Base-by-base conservation (phyloP, 805 yeast species). In the Sugiyamaella chiloensis region DNA sequence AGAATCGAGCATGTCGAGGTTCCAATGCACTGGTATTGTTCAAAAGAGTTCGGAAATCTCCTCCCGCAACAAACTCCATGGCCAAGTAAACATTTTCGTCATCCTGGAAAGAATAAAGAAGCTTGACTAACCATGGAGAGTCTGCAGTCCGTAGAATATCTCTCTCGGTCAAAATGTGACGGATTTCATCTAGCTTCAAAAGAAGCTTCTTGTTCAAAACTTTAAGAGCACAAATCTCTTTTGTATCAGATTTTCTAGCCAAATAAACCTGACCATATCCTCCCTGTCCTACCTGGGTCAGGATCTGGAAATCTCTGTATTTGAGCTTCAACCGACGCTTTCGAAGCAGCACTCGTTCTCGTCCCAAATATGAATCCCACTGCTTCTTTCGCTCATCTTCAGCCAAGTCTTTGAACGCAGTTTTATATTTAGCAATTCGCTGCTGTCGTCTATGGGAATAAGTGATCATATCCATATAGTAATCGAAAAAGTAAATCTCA, bases 61-160 rank as follows among this genome's bases (percentile, higher is more conserved):
- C 99, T 50, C 99, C 99, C 6, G 99, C 97, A n/a, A 93, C 99
- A 66, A 87, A 93, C 65, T 93, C 99, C 99, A 93, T 93, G 1
- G 99, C 99, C 61, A 93, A 73, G 59, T 87, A 93, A 24, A 93
- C 86, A 61, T 85, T 86, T 52, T 86, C 90, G 0, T 83, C 67
- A 67, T 93, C 98, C 66, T 93, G 99, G 70, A 93, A 93, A 1
- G 98, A 96, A 64, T 93, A 93, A 50, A 88, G 74, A 43, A 93
- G 73, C 67, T 89, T 89, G 34, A 93, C 99, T 31, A 93, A 73
- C 99, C 99, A 93, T 51, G 89, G 96, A 42, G 91, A 81, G 64
- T 96, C 78, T 1, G 97, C 88, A 31, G 93, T 91, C n/a, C 98
- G 91, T 58, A 93, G 73, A 52, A 93, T 91, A 64, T 93, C 99